Evolutionary conservation across 805 yeast genomes (phyloP).

Genomic region (Yarrowia sp.): DNA sequence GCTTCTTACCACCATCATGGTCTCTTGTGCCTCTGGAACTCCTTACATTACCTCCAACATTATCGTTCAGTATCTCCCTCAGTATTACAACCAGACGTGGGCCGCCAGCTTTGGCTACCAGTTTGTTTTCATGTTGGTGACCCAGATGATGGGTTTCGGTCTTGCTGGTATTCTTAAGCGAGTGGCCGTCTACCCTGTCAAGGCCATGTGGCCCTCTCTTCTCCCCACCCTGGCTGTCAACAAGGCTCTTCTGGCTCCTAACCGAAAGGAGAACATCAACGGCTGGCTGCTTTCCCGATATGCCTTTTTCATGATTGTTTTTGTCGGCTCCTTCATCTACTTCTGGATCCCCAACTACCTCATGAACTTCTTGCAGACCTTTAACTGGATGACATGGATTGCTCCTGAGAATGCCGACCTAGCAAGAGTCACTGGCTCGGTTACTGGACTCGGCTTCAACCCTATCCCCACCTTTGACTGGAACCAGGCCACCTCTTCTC

Average conservation of each 20-base stretch:
- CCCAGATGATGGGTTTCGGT: conserved; percentile 64
- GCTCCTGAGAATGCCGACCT: conserved; percentile 49
- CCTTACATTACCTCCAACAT: conserved; percentile 33
- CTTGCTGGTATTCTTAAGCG: conserved; percentile 63
- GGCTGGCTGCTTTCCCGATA: conserved; percentile 60
- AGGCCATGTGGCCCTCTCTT: conserved; percentile 54
- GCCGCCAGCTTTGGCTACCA: conserved; percentile 49
- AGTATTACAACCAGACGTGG: conserved; percentile 34
- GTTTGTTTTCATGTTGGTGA: conserved; percentile 49
- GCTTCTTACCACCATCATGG: conserved; percentile 51
- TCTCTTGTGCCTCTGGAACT: conserved; percentile 33
- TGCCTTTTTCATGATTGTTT: conserved; percentile 46
- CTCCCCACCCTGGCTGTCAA: conserved; percentile 52
- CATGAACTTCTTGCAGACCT: conserved; percentile 45
- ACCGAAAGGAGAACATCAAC: conserved; percentile 45
- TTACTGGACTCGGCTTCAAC: conserved; percentile 50
- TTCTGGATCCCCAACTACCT: conserved; percentile 67
- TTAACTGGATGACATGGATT: conserved; percentile 63
- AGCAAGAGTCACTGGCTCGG: conserved; percentile 49
- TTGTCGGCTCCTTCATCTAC: conserved; percentile 48
- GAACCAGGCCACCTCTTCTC: conserved; percentile 56
- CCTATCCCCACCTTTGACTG: conserved; percentile 56
- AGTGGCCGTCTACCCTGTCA: conserved; percentile 51
- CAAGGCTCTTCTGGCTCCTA: conserved; percentile 41
- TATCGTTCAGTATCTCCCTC: conserved; percentile 36